A percentile compares a stretch with the other conserved stretches of the same genome.
These are phyloP conservation scores for Ceratocystis colombiana DNA, from an alignment of 2,329 filamentous ascomycete species.

Conservation along the genomic window DNA sequence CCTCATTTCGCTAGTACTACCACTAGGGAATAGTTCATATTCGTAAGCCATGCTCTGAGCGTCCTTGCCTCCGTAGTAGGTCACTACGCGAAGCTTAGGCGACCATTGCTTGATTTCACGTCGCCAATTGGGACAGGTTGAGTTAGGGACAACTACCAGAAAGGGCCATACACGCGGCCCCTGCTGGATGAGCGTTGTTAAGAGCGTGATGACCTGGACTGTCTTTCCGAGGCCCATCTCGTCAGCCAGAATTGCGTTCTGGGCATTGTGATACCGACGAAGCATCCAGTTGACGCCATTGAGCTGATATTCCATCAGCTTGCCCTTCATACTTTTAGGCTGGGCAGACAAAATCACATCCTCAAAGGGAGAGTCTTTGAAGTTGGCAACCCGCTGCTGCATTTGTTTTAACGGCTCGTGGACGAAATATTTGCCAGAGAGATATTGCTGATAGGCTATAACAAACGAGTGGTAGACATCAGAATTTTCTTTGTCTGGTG, in stretches of 20 bases:
- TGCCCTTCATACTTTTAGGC: slow-evolving; percentile 62
- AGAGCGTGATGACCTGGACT: slow-evolving; percentile 76
- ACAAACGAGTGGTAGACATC: slow-evolving; percentile 71
- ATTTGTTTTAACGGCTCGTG: slow-evolving; percentile 49
- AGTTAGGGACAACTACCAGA: slow-evolving; percentile 84
- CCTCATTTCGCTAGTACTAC: slow-evolving; percentile 54
- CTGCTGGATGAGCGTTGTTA: slow-evolving; percentile 61
- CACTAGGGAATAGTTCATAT: slow-evolving; percentile 72
- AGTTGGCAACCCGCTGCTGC: slow-evolving; percentile 56
- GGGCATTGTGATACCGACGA: slow-evolving; percentile 71
- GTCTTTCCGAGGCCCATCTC: slow-evolving; percentile 99
- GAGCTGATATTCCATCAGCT: slow-evolving; percentile 86
- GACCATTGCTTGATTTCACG: slow-evolving; percentile 93
- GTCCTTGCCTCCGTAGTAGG: slow-evolving; percentile 71
- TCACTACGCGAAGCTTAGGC: slow-evolving; percentile 75
- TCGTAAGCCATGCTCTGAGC: slow-evolving; percentile 67
- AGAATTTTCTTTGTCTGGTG: slow-evolving; percentile 54
- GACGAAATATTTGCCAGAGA: slow-evolving; percentile 63
- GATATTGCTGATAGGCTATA: slow-evolving; percentile 74
- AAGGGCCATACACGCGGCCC: slow-evolving; percentile 74
- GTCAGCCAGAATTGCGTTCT: slow-evolving; percentile 86
- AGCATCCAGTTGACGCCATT: slow-evolving; percentile 94
- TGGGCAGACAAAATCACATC: slow-evolving; percentile 55
- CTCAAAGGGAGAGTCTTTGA: slow-evolving; percentile 54
- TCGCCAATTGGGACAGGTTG: slow-evolving; percentile 95